Conservation (phyloP, 1,139 yeast genomes). For the Sugiyamaella castrensis region DNA sequence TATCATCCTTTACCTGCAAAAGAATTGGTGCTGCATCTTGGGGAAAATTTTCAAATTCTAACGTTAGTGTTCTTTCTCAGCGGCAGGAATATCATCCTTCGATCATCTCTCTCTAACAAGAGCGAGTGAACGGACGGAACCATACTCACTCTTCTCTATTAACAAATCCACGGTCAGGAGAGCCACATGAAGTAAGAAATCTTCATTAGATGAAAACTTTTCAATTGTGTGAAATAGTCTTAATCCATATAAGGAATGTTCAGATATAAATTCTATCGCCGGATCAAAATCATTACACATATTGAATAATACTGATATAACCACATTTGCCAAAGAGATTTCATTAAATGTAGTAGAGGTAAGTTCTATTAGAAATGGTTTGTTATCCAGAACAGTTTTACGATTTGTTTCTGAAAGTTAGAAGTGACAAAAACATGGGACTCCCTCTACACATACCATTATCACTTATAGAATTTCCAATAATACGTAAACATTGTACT, state of each 20-base stretch:
- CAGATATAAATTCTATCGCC: neutral
- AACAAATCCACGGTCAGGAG: slow-evolving; percentile 8
- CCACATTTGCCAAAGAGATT: neutral
- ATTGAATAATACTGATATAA: slow-evolving; percentile 11
- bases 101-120: neutral
- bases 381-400: neutral
- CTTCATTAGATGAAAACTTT: slow-evolving; percentile 1
- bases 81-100: neutral
- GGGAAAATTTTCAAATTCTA: slow-evolving; percentile 3
- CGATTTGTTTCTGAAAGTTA: slow-evolving; percentile 7
- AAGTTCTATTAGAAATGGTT: neutral
- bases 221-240: slow-evolving; percentile 3
- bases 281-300: slow-evolving; percentile 12
- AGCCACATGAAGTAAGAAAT: slow-evolving; percentile 6
- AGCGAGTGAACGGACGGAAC: no score
- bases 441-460: slow-evolving; percentile 19
- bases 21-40: neutral
- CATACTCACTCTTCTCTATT: slow-evolving; percentile 9
- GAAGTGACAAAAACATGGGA: no score
- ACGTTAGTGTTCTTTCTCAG: neutral
- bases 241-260: neutral
- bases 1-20: neutral
- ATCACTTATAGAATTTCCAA: slow-evolving; percentile 26
- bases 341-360: neutral
- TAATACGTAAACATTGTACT: slow-evolving; percentile 15